Base-by-base conservation (phyloP, 768 basidiomycete species). In the Panus rudis region DNA sequence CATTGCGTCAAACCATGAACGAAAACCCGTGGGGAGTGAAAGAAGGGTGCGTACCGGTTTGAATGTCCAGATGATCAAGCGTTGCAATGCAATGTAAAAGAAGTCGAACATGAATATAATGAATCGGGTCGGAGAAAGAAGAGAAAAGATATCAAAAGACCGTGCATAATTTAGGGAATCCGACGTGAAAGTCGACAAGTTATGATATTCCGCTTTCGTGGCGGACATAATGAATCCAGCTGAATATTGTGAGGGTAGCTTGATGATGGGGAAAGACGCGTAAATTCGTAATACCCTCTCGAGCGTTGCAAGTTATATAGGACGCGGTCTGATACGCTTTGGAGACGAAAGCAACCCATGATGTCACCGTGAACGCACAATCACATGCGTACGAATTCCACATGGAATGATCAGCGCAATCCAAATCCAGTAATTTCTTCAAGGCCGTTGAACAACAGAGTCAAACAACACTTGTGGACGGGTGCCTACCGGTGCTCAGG, bases 31-130 rank as follows among this genome's bases (percentile, higher is more conserved):
- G 34, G 11, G 10, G 19, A 28, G 19, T 13, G n/a, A n/a, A n/a
- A 12, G 10, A 17, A 16, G 21, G n/a, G 1, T 3, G 48, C 52
- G 21, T 22, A 63, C 62, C 2, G 70, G 67, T 51, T 70, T 71
- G 60, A 71, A 75, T 4, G 67, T n/a, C 23, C 52, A 46, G 19
- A 70, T 63, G 22, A 72, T 59, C 38, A 67, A 24, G 10, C 51
- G 24, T 47, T 73, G 71, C 3, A 62, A 48, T 11, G 65, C 34
- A 13, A 67, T 47, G 44, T 73, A 72, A 28, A 50, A 31, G 19
- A 50, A 14, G 38, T 54, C 41, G 43, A 65, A 51, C 26, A 55
- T 16, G 20, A 46, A 20, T 5, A 23, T 26, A 17, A 53, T 6
- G 26, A 52, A 34, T 17, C 48, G 37, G 0, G 19, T 27, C 1